Base-by-base conservation (phyloP, 164 flowering plant species). In the Nymphaea thermarum region DNA sequence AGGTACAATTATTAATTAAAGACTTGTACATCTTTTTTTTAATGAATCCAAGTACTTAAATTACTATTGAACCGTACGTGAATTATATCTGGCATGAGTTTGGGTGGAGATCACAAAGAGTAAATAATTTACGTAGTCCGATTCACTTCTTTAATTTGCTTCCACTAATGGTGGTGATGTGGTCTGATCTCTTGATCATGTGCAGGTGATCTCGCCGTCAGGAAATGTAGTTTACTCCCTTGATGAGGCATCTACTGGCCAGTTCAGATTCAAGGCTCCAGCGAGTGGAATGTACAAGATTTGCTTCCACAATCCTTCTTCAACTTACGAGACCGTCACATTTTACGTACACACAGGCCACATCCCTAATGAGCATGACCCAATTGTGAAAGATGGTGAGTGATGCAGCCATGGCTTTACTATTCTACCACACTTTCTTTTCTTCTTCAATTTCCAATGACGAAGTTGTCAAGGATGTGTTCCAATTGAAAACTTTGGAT, bases 261-360 rank as follows among this genome's bases (percentile, higher is more conserved):
- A 93, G 80, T 93, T 93, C 75, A 84, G 83, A 65, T 83, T 91
- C 15, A 90, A 86, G 79, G 98, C 97, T 36, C 97, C 96, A 53
- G 74, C 79, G 71, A 85, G 85, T 77, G 98, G 98, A 77, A 91
- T 94, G 98, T 91, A 88, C 83, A 89, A 88, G 70, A 91, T 94
- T 62, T 94, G 98, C 75, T 94, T 94, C 67, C 90, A 89, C 60
- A 93, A 93, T 80, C 84, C 98, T 44, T 78, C 82, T 65, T 81
- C 91, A 11, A 80, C 96, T n/a, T 93, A 96, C 42, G 98, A 93
- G 79, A 86, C 96, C 60, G 97, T 93, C 67, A 83, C 98, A 63
- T 93, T 93, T 84, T 78, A 91, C 82, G 84, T 93, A 51, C 98
- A 93, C 71, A 87, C 86, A 67, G 98, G 98, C n/a, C 98, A 94